Conservation (phyloP, 2,329 filamentous ascomycete species). For the Botryosphaeria dothidea region DNA sequence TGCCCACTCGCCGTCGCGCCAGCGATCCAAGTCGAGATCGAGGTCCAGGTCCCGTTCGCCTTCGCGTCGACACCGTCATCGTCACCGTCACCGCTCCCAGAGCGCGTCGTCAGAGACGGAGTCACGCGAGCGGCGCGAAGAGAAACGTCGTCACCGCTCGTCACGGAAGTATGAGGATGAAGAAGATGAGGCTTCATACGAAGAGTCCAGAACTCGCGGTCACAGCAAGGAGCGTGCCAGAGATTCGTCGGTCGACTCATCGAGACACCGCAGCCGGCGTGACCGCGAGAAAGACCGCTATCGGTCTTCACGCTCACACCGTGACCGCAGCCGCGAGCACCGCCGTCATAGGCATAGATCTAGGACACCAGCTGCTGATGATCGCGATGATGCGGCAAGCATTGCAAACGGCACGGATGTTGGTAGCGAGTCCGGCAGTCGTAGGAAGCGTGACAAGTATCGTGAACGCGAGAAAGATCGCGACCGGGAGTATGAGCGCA, state of each 20-base stretch:
- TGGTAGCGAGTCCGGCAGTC: conserved; percentile 33
- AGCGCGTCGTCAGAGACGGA: conserved; percentile 40
- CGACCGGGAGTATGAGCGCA: conserved; percentile 35
- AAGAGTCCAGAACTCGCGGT: conserved; percentile 41
- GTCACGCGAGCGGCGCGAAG: conserved; percentile 37
- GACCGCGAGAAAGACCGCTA: conserved; percentile 40
- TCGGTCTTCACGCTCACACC: conserved; percentile 47
- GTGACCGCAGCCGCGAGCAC: conserved; percentile 48
- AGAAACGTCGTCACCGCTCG: conserved; percentile 51
- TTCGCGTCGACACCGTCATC: conserved; percentile 49
- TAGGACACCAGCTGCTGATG: conserved; percentile 28
- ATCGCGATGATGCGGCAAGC: conserved; percentile 32
- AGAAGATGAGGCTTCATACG: conserved; percentile 42
- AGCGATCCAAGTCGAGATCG: conserved; percentile 29
- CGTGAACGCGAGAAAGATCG: conserved; percentile 44
- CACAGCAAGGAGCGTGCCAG: conserved; percentile 56
- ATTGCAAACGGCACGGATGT: conserved; percentile 29
- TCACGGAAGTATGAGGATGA: conserved; percentile 39
- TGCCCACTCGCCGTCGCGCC: conserved; percentile 36
- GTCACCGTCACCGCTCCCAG: conserved; percentile 54
- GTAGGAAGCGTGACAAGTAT: conserved; percentile 29
- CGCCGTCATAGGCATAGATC: conserved; percentile 47
- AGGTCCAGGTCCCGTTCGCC: conserved; percentile 38
- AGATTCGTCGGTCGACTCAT: conserved; percentile 58
- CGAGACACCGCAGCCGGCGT: conserved; percentile 59